These are phyloP conservation scores for Blastocystis hominis DNA, from an alignment of 352 stramenopile species.

Conservation along the genomic window DNA sequence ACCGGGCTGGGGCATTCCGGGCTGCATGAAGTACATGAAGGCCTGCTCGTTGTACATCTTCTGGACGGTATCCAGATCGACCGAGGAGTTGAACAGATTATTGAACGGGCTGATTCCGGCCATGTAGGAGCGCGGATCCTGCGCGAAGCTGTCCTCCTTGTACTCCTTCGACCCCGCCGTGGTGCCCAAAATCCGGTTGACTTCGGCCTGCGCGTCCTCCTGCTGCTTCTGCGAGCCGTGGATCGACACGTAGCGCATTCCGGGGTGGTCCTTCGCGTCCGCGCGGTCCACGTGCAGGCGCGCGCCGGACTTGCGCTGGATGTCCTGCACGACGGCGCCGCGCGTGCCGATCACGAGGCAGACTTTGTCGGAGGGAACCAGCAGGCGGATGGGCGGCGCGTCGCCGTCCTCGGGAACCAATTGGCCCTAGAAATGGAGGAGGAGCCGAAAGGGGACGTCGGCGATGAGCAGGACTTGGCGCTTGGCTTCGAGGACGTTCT, in stretches of 20 bases:
- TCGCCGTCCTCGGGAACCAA: not conserved
- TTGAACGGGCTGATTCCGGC: not conserved
- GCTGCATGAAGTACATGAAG: not conserved
- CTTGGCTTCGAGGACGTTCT: constrained; percentile 47
- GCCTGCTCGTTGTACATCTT: constrained; percentile 33
- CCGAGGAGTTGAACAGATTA: constrained; percentile 7
- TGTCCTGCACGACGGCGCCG: constrained; percentile 24
- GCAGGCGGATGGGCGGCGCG: not conserved
- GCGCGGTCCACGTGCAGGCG: not conserved
- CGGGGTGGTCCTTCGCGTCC: not conserved
- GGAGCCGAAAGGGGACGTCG: not conserved
- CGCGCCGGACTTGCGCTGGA: constrained; percentile 4
- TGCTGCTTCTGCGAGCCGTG: not conserved
- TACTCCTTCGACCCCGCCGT: constrained; percentile 15
- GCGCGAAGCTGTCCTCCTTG: constrained; percentile 22
- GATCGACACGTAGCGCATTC: not conserved
- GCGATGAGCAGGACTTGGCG: constrained; percentile 15
- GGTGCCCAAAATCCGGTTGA: constrained; percentile 32
- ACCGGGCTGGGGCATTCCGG: not conserved
- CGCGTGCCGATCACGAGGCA: constrained; percentile 10
- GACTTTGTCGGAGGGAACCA: constrained; percentile 41
- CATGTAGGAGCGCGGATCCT: not conserved
- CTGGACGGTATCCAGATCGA: constrained; percentile 37
- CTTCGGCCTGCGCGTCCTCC: not conserved
- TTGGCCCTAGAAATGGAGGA: not conserved